A percentile compares a stretch with the other conserved stretches of the same genome.
Conservation (phyloP, 495 filamentous ascomycete species). For the Podospora sp. region DNA sequence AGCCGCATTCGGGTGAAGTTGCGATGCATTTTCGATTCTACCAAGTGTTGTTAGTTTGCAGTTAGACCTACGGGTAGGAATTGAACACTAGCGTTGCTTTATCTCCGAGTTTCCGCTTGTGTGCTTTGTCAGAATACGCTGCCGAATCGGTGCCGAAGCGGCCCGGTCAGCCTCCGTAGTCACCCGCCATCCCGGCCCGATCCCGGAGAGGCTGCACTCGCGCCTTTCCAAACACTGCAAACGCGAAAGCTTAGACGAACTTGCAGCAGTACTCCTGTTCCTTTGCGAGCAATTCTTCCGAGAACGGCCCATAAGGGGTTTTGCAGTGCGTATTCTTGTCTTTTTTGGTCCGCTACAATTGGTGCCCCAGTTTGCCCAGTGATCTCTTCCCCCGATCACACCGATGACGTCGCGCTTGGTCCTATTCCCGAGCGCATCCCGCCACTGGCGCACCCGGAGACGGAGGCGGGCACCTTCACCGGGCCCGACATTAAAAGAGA, state of each 20-base stretch:
- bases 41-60: not conserved
- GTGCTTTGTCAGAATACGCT: not conserved
- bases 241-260: not conserved
- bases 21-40: not conserved
- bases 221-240: not conserved
- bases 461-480: not conserved
- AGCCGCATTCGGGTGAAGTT: not conserved
- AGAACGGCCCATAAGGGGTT: not conserved
- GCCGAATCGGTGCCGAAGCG: not conserved
- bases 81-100: not conserved
- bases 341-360: not conserved
- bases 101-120: not conserved
- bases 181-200: not conserved
- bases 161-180: not conserved
- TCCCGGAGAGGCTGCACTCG: not conserved
- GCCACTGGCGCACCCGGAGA: not conserved
- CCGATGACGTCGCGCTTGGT: not conserved
- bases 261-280: not conserved
- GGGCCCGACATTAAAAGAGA: not conserved
- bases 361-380: not conserved
- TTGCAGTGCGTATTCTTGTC: not conserved
- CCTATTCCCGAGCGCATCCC: not conserved
- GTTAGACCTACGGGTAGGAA: not conserved
- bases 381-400: not conserved
- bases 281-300: not conserved